Percentiles rank a stretch among this genome's conserved stretches.
Conservation (phyloP, 179 eudicot genomes). For the Beta corolliflora region DNA sequence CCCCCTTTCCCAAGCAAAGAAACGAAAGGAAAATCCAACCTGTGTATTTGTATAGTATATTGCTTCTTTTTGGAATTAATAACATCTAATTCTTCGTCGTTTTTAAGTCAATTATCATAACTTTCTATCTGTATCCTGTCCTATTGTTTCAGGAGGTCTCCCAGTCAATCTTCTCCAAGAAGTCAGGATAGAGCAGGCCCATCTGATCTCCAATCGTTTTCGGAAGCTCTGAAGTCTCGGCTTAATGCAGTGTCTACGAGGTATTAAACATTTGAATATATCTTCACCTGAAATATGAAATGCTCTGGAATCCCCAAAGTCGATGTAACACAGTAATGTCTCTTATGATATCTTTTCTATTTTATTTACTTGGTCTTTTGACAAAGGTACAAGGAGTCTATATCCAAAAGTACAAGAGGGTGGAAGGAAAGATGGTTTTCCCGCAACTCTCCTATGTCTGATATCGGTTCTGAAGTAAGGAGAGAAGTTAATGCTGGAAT, state of each 20-base stretch:
- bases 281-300: neutral
- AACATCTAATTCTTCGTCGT: neutral
- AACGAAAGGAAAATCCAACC: neutral
- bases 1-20: neutral
- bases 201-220: conserved; percentile 75
- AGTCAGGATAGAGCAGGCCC: conserved; percentile 77
- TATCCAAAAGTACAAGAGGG: conserved; percentile 79
- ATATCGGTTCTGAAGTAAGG: conserved; percentile 59
- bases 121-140: neutral
- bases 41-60: neutral
- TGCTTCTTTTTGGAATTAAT: neutral
- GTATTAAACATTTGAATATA: conserved; percentile 34
- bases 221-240: conserved; percentile 76
- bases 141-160: conserved; percentile 43
- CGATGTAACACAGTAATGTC: neutral
- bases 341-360: neutral
- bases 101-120: neutral
- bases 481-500: conserved; percentile 59
- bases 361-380: conserved; percentile 2
- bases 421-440: conserved; percentile 95
- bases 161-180: conserved; percentile 54
- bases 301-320: neutral
- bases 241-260: conserved; percentile 72
- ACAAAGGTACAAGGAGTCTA: conserved; percentile 83
- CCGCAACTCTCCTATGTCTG: conserved; percentile 62